Evolutionary conservation across 495 filamentous ascomycete species (phyloP).

Genomic region (Neurospora tetrasperma): DNA sequence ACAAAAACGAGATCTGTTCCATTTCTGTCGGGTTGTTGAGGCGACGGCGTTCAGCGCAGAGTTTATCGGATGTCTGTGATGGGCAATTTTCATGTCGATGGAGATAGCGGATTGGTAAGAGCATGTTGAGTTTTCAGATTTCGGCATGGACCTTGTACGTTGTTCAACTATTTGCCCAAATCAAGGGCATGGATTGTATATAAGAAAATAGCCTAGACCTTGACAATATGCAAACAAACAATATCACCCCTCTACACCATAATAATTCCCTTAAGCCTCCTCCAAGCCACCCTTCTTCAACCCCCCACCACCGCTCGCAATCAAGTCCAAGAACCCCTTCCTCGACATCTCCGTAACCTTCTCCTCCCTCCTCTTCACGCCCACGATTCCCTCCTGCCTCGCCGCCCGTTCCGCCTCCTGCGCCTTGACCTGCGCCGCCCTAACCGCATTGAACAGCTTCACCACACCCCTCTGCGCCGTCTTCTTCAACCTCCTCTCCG

Average conservation of each 20-base stretch:
- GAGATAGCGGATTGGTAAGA: not conserved
- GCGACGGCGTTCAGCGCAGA: not conserved
- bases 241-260: not conserved
- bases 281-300: slow-evolving; percentile 41
- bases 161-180: not conserved
- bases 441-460: slow-evolving; percentile 90
- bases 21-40: not conserved
- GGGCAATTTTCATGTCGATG: not conserved
- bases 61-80: no score
- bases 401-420: slow-evolving; percentile 61
- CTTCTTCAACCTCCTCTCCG: slow-evolving; percentile 73
- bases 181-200: not conserved
- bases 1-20: no score
- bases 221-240: not conserved
- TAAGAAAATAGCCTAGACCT: not conserved
- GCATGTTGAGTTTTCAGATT: not conserved
- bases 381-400: slow-evolving; percentile 62
- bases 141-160: not conserved
- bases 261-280: slow-evolving; percentile 29
- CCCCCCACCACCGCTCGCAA: slow-evolving; percentile 52
- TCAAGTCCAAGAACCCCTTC: slow-evolving; percentile 88
- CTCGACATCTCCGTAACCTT: slow-evolving; percentile 89
- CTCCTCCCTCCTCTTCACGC: slow-evolving; percentile 64
- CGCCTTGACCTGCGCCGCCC: slow-evolving; percentile 79
- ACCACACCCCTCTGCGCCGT: slow-evolving; percentile 86